Evolutionary conservation across 169 alveolate species (phyloP), one percentile per base, ranked within the genome.

Genomic region (Cryptosporidium baileyi): DNA sequence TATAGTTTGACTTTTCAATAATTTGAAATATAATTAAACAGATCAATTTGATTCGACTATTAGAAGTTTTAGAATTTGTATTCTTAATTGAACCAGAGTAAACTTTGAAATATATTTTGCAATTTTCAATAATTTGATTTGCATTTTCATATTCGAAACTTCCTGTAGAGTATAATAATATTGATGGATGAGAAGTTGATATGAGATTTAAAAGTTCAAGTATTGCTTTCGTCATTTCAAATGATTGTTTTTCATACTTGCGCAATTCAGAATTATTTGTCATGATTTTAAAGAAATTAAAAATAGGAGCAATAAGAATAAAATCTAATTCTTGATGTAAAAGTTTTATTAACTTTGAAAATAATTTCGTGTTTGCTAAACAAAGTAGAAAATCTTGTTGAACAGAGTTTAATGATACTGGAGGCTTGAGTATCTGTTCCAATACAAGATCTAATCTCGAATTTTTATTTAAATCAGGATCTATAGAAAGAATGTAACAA

Each of bases 241-340:
- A 24, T 1, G 80, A 49, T 30, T 38, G 19, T 30, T 65, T 65
- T 19, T 65, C 51, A n/a, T n/a, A n/a, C n/a, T n/a, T n/a, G n/a
- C n/a, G n/a, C n/a, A n/a, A n/a, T n/a, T n/a, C n/a, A n/a, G n/a
- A n/a, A 11, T 49, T 54, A 6, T 7, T 47, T 9, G 34, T 26
- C 36, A 74, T n/a, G 15, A 32, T 40, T 38, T 38, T 52, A 36
- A 74, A 24, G 30, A 74, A 74, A 5, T 43, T 24, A n/a, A 54
- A 57, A 17, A 74, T 57, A n/a, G 85, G 85, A 11, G 85, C 85
- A 24, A 74, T 24, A 52, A 74, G 85, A 11, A 74, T 38, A 41
- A 54, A 74, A 45, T 74, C 85, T 1, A 74, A 67, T 9, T 74
- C 85, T 54, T 57, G 65, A 61, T 52, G 38, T 2, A 74, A 60